Base-by-base conservation (phyloP, 2,329 filamentous ascomycete species). In the Gaeumannomyces tritici region DNA sequence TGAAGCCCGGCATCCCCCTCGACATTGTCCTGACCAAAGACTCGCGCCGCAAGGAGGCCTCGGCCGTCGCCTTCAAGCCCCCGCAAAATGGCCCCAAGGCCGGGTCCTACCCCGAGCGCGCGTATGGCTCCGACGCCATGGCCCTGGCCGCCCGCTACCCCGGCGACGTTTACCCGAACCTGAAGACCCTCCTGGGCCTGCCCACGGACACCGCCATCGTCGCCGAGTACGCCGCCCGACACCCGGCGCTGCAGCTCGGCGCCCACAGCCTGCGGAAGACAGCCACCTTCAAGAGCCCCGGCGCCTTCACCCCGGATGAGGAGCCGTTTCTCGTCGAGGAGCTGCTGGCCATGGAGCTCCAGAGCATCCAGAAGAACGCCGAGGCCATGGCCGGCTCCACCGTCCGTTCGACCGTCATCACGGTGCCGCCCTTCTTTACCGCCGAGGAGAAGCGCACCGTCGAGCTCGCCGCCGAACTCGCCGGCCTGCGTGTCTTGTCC, bases 1-100 rank as follows among this genome's bases (percentile, higher is more conserved):
- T 99, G 65, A 98, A 98, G 78, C 95, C 95, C 2, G 95, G 95
- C 65, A 93, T 96, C 61, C 95, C 95, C 13, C 90, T 99, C 73
- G 95, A 99, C 68, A 98, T 99, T 67, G 93, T 99, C 74, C 84
- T 97, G 63, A 97, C 93, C 33, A 99, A 98, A 74, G 95, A 99
- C 77, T 97, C 95, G 33, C 90, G 96, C 75, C 89, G 95, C 72
- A 99, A 99, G 80, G 95, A 99, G 75, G 85, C 84, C 28, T 91
- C 93, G 2, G 93, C 92, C 55, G 87, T 99, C 68, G 89, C 91
- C 56, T 98, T 99, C 79, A 98, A 99, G 77, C 91, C 93, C 51
- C 82, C 85, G n/a, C 84, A 84, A 69, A 79, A 83, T 70, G 84
- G 83, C 62, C 80, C 85, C 64, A 83, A 83, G 70, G 79, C 80